phyloP scores from a whole-genome alignment of 2,329 filamentous ascomycete genomes.

The Ophiostoma himal-ulmi region DNA sequence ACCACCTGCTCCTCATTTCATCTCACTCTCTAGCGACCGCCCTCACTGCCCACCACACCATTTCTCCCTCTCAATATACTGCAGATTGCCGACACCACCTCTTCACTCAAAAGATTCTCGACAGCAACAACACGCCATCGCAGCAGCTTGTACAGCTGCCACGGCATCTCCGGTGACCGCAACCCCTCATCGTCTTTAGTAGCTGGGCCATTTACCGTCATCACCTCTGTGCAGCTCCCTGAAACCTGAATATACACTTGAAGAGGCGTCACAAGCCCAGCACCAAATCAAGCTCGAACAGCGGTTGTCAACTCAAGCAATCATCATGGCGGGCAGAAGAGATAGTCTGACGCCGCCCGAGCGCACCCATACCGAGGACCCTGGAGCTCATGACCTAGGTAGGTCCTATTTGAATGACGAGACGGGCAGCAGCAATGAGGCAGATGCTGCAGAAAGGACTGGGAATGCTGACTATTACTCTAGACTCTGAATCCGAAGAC shows the following conservation, averaged over 20 bases:
- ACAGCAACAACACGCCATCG: not conserved
- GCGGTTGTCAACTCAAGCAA: not conserved
- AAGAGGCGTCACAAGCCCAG: not conserved
- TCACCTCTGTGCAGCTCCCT: not conserved
- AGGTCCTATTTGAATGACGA: conserved; percentile 20
- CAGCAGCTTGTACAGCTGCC: not conserved
- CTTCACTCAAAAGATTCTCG: not conserved
- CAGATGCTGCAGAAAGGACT: not conserved
- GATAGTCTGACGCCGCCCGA: conserved; percentile 39
- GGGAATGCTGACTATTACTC: conserved; percentile 26
- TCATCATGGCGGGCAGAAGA: conserved; percentile 33
- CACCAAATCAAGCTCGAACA: not conserved
- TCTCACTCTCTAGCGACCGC: not conserved
- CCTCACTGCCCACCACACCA: not conserved
- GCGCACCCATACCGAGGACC: conserved; percentile 43
- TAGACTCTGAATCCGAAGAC: conserved; percentile 59
- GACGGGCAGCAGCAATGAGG: not conserved
- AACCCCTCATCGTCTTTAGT: conserved; percentile 15
- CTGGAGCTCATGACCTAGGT: conserved; percentile 58
- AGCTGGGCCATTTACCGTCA: conserved; percentile 17
- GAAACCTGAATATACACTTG: not conserved
- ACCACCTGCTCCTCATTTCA: not conserved
- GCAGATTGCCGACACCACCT: not conserved
- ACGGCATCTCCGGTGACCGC: not conserved
- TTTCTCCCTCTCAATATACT: not conserved